Base-by-base conservation (phyloP, 2,329 filamentous ascomycete genomes). In the Ceratocystis papillata region DNA sequence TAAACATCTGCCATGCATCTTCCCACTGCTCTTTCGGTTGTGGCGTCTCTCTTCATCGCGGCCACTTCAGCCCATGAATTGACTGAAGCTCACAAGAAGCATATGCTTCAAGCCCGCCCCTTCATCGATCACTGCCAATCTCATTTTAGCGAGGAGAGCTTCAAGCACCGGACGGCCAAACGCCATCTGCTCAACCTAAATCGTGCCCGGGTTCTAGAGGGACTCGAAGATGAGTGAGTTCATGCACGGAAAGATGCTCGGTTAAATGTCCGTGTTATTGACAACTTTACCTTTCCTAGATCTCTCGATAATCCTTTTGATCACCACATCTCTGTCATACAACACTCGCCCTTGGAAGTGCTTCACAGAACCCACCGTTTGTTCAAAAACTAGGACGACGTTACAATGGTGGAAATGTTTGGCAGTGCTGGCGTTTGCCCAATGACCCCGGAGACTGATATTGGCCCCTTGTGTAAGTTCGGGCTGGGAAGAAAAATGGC, bases 401-500 rank as follows among this genome's bases (percentile, higher is more conserved):
- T 75, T 1, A 70, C 72, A 8, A 69, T 74, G 5, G 70, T 70
- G 60, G 72, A 69, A 67, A 71, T 79, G 7, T 79, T 79, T 67
- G 71, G 74, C 2, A 73, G 73, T 25, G 75, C 75, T 62, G 74
- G 73, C 33, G 76, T 77, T 17, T 83, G 80, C 65, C 74, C 81
- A 10, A 73, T 82, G 30, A 78, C 75, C 2, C 79, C 79, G 0
- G 80, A 82, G 69, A 77, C 78, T 10, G 81, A 79, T 2, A 74
- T 81, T 70, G 80, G 80, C 1, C 80, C 80, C 53, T 78, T 79
- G 70, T 80, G 72, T 70, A 70, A 64, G 69, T 68, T 20, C n/a
- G 3, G n/a, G 48, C 48, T 22, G 37, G n/a, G 48, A 25, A 22
- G 7, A 20, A 10, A 1, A 10, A 41, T 20, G 12, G n/a, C 20